phyloP scores from a whole-genome alignment of 768 basidiomycete species.

The Boletus reticuloceps region DNA sequence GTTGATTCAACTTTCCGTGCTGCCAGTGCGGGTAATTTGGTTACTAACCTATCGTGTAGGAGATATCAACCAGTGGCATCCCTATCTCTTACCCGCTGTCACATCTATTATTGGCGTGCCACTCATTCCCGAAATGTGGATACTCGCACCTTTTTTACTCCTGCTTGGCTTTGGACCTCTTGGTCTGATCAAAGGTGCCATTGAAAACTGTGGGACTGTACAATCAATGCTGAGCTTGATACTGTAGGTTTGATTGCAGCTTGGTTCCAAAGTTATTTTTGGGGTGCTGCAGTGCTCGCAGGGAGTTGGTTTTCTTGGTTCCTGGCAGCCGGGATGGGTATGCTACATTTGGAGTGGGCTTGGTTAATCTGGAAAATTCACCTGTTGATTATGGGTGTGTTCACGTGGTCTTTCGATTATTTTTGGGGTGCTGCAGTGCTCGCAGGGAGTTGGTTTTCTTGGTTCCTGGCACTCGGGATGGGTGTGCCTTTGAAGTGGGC shows the following conservation, averaged over 20 bases:
- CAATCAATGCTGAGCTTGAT: neutral
- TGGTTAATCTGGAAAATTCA: neutral
- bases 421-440: constrained; percentile 7
- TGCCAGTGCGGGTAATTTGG: too few relatives aligned
- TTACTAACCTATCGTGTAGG: too few relatives aligned
- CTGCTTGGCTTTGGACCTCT: constrained; percentile 15
- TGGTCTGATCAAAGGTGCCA: constrained; percentile 8
- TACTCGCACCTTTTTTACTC: neutral
- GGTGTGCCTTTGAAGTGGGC: constrained; percentile 2
- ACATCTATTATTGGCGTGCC: too few relatives aligned
- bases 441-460: constrained; percentile 10
- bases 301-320: constrained; percentile 13
- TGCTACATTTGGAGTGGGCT: constrained; percentile 1
- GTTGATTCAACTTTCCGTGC: too few relatives aligned
- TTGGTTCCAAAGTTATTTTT: constrained; percentile 4
- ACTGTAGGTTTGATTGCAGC: constrained; percentile 10
- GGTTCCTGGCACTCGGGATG: constrained; percentile 1
- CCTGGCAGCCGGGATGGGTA: constrained; percentile 9
- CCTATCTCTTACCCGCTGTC: too few relatives aligned
- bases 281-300: neutral
- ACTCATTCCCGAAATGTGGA: too few relatives aligned
- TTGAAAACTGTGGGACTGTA: accelerated
- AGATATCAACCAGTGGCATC: too few relatives aligned
- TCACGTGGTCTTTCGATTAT: neutral
- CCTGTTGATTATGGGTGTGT: neutral